These are phyloP conservation scores for Gaeumannomyces tritici DNA, from an alignment of 2,329 filamentous ascomycete species.

Conservation along the genomic window DNA sequence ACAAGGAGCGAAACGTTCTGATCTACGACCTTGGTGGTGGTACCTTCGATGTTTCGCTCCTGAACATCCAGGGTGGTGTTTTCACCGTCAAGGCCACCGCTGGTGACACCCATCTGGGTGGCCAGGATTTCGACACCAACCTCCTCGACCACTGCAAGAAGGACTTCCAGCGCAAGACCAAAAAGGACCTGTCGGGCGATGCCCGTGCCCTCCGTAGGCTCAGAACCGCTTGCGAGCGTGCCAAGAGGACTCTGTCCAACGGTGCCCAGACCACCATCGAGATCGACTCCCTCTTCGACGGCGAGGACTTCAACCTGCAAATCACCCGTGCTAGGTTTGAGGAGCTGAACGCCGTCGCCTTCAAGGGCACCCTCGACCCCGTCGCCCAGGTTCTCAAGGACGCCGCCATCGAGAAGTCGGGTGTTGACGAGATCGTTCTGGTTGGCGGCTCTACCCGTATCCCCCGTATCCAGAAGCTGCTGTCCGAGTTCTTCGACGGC, in stretches of 20 bases:
- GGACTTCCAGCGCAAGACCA: slow-evolving; percentile 76
- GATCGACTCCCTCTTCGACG: slow-evolving; percentile 97
- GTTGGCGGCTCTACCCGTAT: slow-evolving; percentile 99
- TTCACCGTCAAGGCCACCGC: slow-evolving; percentile 98
- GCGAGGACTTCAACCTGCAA: slow-evolving; percentile 93
- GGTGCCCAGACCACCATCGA: slow-evolving; percentile 96
- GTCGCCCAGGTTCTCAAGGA: slow-evolving; percentile 97
- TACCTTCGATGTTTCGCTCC: slow-evolving; percentile 99
- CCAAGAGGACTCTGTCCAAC: slow-evolving; percentile 97
- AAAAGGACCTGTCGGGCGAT: slow-evolving; percentile 72
- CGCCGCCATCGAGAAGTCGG: slow-evolving; percentile 74
- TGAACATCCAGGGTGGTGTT: slow-evolving; percentile 98
- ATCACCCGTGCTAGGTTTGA: slow-evolving; percentile 99
- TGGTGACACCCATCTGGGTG: slow-evolving; percentile 94
- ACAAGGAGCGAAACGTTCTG: slow-evolving; percentile 97
- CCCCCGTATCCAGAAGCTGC: slow-evolving; percentile 95
- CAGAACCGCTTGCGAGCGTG: slow-evolving; percentile 96
- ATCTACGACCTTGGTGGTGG: slow-evolving; percentile 99
- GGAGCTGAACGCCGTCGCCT: slow-evolving; percentile 93
- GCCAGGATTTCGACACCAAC: slow-evolving; percentile 93
- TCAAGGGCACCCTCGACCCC: slow-evolving; percentile 85
- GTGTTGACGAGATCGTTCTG: slow-evolving; percentile 96
- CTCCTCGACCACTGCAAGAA: slow-evolving; percentile 95
- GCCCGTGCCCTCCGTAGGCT: slow-evolving; percentile 91
- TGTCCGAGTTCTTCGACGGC: slow-evolving; percentile 97